Percentiles rank a stretch among this genome's conserved stretches.
phyloP scores from a whole-genome alignment of 73 alveolate genomes.

The Tetrahymena elliotti region DNA sequence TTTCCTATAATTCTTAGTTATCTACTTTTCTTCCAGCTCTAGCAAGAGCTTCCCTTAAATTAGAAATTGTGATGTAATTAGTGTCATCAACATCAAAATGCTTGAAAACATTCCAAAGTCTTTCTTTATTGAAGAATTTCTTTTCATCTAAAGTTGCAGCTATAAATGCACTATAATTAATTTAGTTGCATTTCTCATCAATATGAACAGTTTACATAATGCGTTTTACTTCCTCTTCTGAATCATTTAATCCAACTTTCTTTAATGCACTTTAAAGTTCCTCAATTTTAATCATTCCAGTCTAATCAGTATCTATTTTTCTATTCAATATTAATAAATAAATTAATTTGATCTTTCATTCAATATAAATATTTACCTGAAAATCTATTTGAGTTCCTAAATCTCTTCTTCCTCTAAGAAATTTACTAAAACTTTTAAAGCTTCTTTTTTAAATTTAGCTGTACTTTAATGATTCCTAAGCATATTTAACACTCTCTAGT shows the following conservation, averaged over 20 bases:
- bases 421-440: neutral
- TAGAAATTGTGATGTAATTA: constrained; percentile 7
- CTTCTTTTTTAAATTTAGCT: neutral
- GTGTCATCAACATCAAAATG: constrained; percentile 35
- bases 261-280: neutral
- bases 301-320: neutral
- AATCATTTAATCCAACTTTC: neutral
- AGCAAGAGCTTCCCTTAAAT: constrained; percentile 14
- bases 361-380: neutral
- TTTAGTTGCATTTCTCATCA: neutral
- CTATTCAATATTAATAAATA: neutral
- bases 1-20: neutral
- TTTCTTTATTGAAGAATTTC: constrained; percentile 24
- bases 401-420: neutral
- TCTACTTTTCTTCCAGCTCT: constrained; percentile 31
- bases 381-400: neutral
- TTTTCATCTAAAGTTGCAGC: constrained; percentile 34
- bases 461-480: neutral
- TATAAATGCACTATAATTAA: constrained; percentile 11
- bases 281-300: neutral
- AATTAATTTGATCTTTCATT: neutral
- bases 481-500: neutral
- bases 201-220: neutral
- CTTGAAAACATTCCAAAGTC: constrained; percentile 34
- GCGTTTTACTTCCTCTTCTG: neutral